Evolutionary conservation across 805 yeast genomes (phyloP), one percentile per base, ranked within the genome.

Genomic region (Metschnikowia gelsemii): DNA sequence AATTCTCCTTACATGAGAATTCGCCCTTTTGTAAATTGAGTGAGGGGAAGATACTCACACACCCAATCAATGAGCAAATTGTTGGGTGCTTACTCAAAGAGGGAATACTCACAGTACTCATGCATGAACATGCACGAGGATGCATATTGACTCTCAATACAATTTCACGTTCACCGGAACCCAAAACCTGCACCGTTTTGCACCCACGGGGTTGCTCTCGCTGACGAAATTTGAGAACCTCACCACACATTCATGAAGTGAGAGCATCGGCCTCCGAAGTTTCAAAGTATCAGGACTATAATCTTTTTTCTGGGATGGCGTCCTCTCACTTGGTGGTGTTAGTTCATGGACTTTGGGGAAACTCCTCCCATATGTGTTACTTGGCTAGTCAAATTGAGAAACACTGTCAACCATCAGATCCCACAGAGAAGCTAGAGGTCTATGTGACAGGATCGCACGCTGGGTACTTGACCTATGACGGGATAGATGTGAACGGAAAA

Each of bases 401-500:
- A n/a, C 32, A 40, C 38, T 50, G 55, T 46, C 42, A 45, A 45
- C 32, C n/a, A 49, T 56, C 31, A 2, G 55, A 56, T 20, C 57
- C 46, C 11, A 33, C 46, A 9, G 63, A 59, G 16, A 42, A 51
- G n/a, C 25, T 64, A 1, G 58, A 73, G 2, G 72, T 78, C 17
- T 75, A 79, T 52, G 68, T 74, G 32, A 72, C 87, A 0, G 73
- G 72, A 12, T 70, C 82, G 1, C 87, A 85, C 55, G 74, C 78
- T 41, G 91, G 90, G 5, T 85, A 79, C 57, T 76, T 77, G 55
- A 88, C 96, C 2, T 82, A 87, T 52, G 96, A 88, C 56, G 96
- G 96, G 2, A 79, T 87, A 17, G 95, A 87, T 50, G 79, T 87
- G 20, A 87, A 93, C 56, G 96, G 95, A 1, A 70, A 79, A 36